Percentiles rank a stretch among this genome's conserved stretches.
Conservation (phyloP, 2,329 filamentous ascomycete genomes). For the Monilinia polystroma region DNA sequence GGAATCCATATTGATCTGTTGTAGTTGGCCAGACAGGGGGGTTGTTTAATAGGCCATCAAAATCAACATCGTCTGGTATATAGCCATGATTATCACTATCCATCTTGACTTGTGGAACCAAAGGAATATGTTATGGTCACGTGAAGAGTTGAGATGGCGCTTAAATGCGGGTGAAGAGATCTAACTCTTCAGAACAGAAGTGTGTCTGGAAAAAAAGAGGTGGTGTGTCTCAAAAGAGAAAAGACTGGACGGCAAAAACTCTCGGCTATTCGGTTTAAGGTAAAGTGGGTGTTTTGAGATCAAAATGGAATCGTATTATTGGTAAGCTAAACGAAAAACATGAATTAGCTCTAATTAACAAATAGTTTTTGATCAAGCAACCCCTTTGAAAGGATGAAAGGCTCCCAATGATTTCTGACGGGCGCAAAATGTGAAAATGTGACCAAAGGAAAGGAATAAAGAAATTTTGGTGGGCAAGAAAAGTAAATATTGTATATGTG, state of each 20-base stretch:
- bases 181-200: background rate
- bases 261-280: conserved; percentile 9
- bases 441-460: background rate
- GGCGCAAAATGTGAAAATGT: conserved; percentile 1
- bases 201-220: background rate
- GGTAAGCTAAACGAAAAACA: conserved; percentile 34
- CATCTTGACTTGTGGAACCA: conserved; percentile 28
- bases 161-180: background rate
- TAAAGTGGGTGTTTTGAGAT: conserved; percentile 23
- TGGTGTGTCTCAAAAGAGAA: background rate
- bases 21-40: conserved; percentile 29
- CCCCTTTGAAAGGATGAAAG: conserved; percentile 2
- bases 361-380: conserved; percentile 1
- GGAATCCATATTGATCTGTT: conserved; percentile 32
- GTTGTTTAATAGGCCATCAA: conserved; percentile 37
- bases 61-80: conserved; percentile 34
- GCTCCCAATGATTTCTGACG: conserved; percentile 1
- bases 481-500: background rate
- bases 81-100: conserved; percentile 36
- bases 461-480: conserved; percentile 5
- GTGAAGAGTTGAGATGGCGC: background rate
- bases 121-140: background rate
- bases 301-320: conserved; percentile 26
- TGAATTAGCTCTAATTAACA: conserved; percentile 33
- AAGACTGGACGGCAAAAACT: background rate